Base-by-base conservation (phyloP, 164 flowering plant species). In the Cinnamomum chago region DNA sequence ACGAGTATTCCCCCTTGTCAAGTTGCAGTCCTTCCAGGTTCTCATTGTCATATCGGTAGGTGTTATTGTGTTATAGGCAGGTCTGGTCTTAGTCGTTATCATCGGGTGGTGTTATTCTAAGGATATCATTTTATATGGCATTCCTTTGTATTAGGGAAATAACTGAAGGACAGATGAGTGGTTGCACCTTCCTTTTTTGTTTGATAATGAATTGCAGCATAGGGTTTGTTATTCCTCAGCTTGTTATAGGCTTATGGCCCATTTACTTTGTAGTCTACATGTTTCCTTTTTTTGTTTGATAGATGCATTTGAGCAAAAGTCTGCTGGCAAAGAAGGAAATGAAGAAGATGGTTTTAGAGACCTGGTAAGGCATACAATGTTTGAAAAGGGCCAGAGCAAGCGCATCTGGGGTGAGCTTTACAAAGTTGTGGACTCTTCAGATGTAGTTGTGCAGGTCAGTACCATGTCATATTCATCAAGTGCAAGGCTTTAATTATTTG, bases 391-490 rank as follows among this genome's bases (percentile, higher is more conserved):
- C 75, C 99, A 96, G 78, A 96, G 99, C 81, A 96, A 92, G 76
- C 93, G 99, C 30, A 96, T 96, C 70, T 96, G 98, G 98, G 97
- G 99, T 72, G 99, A 96, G 81, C 97, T 96, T 66, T 94, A 94
- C 87, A 96, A 96, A 88, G 99, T 96, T 12, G 85, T 96, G 22
- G 99, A 96, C 82, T 96, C 99, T 30, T 96, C 98, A 50, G 98
- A 96, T 84, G 99, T 96, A 79, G 97, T 96, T 83, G 88, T 96
- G 71, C 98, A 96, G 96, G 99, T 94, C n/a, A 65, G 84, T 75
- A 47, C 65, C 12, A 6, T 58, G n/a, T 55, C 20, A 12, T 13
- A 51, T n/a, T 65, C 25, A 3, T 65, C 50, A 28, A 22, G 75
- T 24, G 17, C 40, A 65, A 23, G 5, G 24, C 40, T 23, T 40